Base-by-base conservation (phyloP, 495 filamentous ascomycete genomes). In the Pseudevernia furfuracea region DNA sequence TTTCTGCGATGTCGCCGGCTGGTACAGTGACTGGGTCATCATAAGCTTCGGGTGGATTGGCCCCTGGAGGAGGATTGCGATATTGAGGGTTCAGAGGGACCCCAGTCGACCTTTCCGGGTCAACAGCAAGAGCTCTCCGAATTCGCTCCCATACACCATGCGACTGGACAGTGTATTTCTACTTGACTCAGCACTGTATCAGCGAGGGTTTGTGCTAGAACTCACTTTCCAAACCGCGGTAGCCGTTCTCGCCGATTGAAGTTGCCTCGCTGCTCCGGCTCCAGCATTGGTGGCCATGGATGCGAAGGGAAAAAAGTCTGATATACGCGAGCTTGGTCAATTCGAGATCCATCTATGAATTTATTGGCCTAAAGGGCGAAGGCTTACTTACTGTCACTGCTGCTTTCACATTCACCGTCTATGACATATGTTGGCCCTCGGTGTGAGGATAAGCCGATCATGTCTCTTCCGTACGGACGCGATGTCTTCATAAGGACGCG, bases 141-240 rank as follows among this genome's bases (percentile, higher is more conserved):
- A 99, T 79, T 59, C 82, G 80, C 67, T 92, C 91, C 89, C 92
- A 97, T 75, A 97, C 79, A 43, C 95, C 95, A 11, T 80, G 84
- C 37, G 94, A 93, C 69, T 94, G 91, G 67, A 99, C 81, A n/a
- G 92, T 92, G 77, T 97, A 94, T 91, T 97, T 97, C 94, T 98
- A 69, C 23, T 38, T 48, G 58, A 17, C 37, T 62, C 56, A 66
- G 53, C 58, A 64, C 61, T 36, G 49, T 25, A 25, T 49, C 6
- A 19, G 67, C 32, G 17, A 46, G 3, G 32, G 36, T 53, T 23
- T 21, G 34, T 14, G 12, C n/a, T 52, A 12, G 25, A 25, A 38
- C 30, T 46, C 30, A 68, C 69, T 62, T 71, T 71, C 65, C 62
- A 67, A 32, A 69, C 65, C 21, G 67, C 68, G 6, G 59, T 64